phyloP scores from a whole-genome alignment of 129 eudicot genomes.

The Arctium lappa region DNA sequence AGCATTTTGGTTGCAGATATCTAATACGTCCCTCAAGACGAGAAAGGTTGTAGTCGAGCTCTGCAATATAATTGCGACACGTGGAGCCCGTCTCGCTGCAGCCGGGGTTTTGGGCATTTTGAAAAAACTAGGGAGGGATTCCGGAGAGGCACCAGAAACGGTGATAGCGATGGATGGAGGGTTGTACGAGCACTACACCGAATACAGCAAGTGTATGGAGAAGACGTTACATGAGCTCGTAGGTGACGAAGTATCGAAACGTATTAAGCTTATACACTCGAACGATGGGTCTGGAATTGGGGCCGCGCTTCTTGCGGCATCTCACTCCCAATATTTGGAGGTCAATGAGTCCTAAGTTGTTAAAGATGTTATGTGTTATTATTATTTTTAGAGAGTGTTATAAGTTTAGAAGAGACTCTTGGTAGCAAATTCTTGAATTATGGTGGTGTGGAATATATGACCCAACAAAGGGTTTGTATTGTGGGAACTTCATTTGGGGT shows the following conservation, averaged over 20 bases:
- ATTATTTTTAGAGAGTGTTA: not conserved
- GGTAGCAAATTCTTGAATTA: not conserved
- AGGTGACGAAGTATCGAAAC: constrained; percentile 35
- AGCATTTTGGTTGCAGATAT: constrained; percentile 33
- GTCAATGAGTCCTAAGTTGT: constrained; percentile 12
- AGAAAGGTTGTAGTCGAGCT: constrained; percentile 57
- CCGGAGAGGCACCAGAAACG: constrained; percentile 36
- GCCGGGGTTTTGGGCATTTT: constrained; percentile 60
- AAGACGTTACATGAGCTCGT: constrained; percentile 53
- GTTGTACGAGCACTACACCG: constrained; percentile 63
- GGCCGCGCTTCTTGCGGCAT: constrained; percentile 83
- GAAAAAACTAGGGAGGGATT: constrained; percentile 59
- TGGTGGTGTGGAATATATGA: not conserved
- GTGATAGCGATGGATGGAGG: constrained; percentile 81
- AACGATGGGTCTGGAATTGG: constrained; percentile 81
- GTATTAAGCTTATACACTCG: constrained; percentile 45
- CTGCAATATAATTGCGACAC: constrained; percentile 58
- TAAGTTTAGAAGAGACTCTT: not conserved
- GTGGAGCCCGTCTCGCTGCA: constrained; percentile 76
- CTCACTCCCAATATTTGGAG: constrained; percentile 60
- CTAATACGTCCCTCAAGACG: constrained; percentile 45
- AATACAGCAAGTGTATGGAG: constrained; percentile 57
- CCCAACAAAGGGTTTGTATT: not conserved
- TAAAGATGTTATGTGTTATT: not conserved
- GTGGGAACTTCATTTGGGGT: not conserved